Base-by-base conservation (phyloP, 345 rosid species). In the Eutrema heterophyllum region DNA sequence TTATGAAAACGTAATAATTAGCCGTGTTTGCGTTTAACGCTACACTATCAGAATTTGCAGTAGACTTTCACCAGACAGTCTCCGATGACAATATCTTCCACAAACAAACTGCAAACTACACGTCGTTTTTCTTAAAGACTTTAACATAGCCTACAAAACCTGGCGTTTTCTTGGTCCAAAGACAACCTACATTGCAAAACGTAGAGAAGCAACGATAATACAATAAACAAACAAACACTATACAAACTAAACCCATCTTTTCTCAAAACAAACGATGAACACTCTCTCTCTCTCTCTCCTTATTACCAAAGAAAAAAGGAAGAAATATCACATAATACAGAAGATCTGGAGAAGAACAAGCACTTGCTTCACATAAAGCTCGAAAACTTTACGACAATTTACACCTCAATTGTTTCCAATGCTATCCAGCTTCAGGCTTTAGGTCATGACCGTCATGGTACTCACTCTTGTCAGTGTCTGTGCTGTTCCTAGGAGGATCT, bases 401-500 rank as follows among this genome's bases (percentile, higher is more conserved):
- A 67, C 73, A 67, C 54, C 67, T 73, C 52, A 12, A 24, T 9
- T 65, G 27, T 46, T 46, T 64, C 60, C 67, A 67, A 41, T 59
- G 61, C 70, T 68, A 75, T 43, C 74, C 79, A 60, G 41, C 69
- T 68, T 75, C 74, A 75, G 79, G 72, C 79, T 60, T 68, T 13
- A 51, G 55, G 35, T 69, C 21, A 21, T 21, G 24, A 21, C 24
- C 24, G 24, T 21, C 79, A 43, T 44, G 75, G 49, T 48, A 71
- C 72, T 65, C 76, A 41, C 80, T 70, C 72, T 77, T 70, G 67
- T 77, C 76, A 38, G 72, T 71, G 63, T 77, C 80, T 38, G 71
- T 77, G 53, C 80, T 76, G 75, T 76, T 76, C 75, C 80, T 70
- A n/a, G 80, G 80, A 70, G 80, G 75, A 38, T 76, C 75, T 38